Evolutionary conservation across 805 yeast genomes (phyloP).

Genomic region (Starmerella vaccinii): DNA sequence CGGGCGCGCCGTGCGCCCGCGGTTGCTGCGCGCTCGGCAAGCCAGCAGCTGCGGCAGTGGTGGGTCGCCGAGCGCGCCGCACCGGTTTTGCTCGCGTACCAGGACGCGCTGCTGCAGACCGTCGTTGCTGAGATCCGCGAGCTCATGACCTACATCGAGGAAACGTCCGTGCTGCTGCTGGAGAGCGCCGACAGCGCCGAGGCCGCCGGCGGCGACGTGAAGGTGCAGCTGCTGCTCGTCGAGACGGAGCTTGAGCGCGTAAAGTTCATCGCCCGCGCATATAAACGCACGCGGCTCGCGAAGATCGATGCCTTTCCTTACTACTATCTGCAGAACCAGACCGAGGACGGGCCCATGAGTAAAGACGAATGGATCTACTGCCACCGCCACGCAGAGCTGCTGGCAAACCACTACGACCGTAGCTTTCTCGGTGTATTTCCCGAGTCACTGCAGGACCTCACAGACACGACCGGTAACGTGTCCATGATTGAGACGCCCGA

Average conservation of each 20-base stretch:
- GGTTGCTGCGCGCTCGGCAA: conserved; percentile 10
- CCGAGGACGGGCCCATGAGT: conserved; percentile 18
- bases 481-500: conserved; percentile 74
- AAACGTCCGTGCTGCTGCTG: conserved; percentile 67
- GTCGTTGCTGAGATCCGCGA: conserved; percentile 48
- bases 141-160: conserved; percentile 69
- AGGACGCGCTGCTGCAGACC: conserved; percentile 47
- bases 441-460: conserved; percentile 54
- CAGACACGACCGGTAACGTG: conserved; percentile 51
- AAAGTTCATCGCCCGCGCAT: conserved; percentile 69
- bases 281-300: conserved; percentile 62
- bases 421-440: conserved; percentile 64
- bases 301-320: conserved; percentile 62
- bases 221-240: conserved; percentile 68
- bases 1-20: conserved; percentile 4
- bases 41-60: conserved; percentile 38
- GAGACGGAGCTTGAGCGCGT: conserved; percentile 88
- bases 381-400: conserved; percentile 47
- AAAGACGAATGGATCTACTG: conserved; percentile 21
- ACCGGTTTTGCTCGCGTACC: conserved; percentile 77
- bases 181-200: conserved; percentile 23
- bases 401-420: conserved; percentile 54
- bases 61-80: conserved; percentile 82
- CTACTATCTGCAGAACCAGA: conserved; percentile 33
- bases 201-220: conserved; percentile 40